Evolutionary conservation across 75 land plant species (phyloP).

Genomic region (Gnetum montanum): DNA sequence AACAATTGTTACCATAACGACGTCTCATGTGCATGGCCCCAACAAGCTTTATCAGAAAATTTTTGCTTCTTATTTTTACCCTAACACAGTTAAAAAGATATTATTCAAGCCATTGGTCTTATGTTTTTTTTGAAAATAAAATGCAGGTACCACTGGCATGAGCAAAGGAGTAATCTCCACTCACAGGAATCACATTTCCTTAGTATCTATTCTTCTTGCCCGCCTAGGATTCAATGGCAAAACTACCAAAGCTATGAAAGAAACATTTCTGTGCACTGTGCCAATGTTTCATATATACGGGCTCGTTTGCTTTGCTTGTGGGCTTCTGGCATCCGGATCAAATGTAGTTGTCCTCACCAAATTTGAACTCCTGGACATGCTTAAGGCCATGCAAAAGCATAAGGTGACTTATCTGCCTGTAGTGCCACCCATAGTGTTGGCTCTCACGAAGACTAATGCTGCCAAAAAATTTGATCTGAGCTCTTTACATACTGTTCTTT

Average conservation of each 20-base stretch:
- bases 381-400: slow-evolving; percentile 26
- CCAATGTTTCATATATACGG: slow-evolving; percentile 68
- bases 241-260: too few species aligned
- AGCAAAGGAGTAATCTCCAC: slow-evolving; percentile 22
- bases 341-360: slow-evolving; percentile 26
- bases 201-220: neutral
- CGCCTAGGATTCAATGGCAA: neutral
- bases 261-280: slow-evolving; percentile 23
- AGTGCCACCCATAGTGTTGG: slow-evolving; percentile 50
- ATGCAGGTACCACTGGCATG: slow-evolving; percentile 21
- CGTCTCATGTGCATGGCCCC: too few species aligned
- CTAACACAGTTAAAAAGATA: too few species aligned
- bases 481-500: slow-evolving; percentile 19
- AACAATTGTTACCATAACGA: too few species aligned
- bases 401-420: slow-evolving; percentile 24
- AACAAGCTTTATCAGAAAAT: too few species aligned
- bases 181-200: slow-evolving; percentile 16
- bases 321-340: slow-evolving; percentile 15
- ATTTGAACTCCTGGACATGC: slow-evolving; percentile 29
- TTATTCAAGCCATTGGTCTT: too few species aligned
- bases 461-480: slow-evolving; percentile 16
- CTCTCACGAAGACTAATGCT: slow-evolving; percentile 18
- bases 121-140: too few species aligned
- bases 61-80: too few species aligned
- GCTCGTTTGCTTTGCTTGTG: slow-evolving; percentile 23